Percentiles rank a stretch among this genome's conserved stretches.
Evolutionary conservation across 352 stramenopile species (phyloP).

Genomic region (Phytophthora parvispora): DNA sequence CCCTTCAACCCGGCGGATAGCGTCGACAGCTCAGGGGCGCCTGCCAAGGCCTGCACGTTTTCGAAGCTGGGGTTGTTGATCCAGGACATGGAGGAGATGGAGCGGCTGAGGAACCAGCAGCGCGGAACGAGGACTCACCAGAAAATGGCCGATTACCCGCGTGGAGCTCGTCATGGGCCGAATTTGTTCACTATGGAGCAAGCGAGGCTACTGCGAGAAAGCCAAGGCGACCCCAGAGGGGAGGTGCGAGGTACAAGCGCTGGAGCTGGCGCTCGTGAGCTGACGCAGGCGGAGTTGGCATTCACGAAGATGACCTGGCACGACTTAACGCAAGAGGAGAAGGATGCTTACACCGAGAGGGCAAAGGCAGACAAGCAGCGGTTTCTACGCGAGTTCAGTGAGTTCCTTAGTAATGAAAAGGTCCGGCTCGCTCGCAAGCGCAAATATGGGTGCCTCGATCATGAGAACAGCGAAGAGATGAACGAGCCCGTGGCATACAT

Average conservation of each 20-base stretch:
- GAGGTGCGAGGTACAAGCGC: constrained; percentile 4
- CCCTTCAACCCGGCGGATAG: constrained; percentile 60
- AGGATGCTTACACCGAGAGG: constrained; percentile 56
- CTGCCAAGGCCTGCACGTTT: constrained; percentile 57
- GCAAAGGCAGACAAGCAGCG: constrained; percentile 59
- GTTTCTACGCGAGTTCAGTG: constrained; percentile 56
- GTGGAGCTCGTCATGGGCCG: constrained; percentile 63
- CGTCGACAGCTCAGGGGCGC: constrained; percentile 5
- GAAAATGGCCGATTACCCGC: constrained; percentile 59
- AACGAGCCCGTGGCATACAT: constrained; percentile 78
- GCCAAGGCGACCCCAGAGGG: constrained; percentile 14
- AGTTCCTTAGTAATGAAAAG: constrained; percentile 69
- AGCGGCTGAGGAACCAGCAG: constrained; percentile 59
- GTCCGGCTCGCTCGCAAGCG: constrained; percentile 51
- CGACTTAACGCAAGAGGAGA: constrained; percentile 55
- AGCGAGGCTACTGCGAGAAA: constrained; percentile 44
- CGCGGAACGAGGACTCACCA: constrained; percentile 62
- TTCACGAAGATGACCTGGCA: constrained; percentile 54
- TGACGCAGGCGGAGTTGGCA: constrained; percentile 38
- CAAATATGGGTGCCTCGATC: constrained; percentile 58
- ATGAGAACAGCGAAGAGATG: constrained; percentile 19
- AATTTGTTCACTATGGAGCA: constrained; percentile 83
- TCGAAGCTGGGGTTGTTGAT: constrained; percentile 77
- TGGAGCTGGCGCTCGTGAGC: constrained; percentile 14
- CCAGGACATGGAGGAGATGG: constrained; percentile 78